phyloP scores from a whole-genome alignment of 2,329 filamentous ascomycete genomes.

The Hymenoscyphus infarciens region DNA sequence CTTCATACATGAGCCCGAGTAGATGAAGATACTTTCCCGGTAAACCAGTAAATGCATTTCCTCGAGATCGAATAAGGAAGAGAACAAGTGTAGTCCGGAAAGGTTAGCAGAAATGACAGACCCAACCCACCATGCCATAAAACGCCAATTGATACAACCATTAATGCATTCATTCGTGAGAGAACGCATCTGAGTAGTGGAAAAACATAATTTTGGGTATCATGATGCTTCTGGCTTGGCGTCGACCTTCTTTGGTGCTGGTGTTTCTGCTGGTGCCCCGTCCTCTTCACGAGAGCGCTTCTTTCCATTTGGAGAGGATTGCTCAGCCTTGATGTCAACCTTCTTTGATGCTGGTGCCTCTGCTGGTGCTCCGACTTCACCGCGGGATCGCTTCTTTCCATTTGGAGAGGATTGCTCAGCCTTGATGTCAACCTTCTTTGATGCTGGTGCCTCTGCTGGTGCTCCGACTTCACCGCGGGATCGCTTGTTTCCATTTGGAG shows the following conservation, averaged over 20 bases:
- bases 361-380: not conserved
- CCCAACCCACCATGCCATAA: conserved; percentile 9
- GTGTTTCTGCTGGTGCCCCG: conserved; percentile 38
- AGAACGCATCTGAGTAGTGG: conserved; percentile 4
- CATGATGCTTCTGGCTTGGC: conserved; percentile 30
- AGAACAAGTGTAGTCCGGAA: not conserved
- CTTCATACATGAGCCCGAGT: not conserved
- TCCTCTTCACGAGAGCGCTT: conserved; percentile 25
- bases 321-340: conserved; percentile 2
- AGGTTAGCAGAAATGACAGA: not conserved
- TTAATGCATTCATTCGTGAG: conserved; percentile 9
- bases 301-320: conserved; percentile 18
- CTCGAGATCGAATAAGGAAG: not conserved
- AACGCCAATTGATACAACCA: conserved; percentile 22
- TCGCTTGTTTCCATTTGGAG: conserved; percentile 7
- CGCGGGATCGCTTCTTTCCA: not conserved
- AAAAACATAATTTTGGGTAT: conserved; percentile 23
- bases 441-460: conserved; percentile 15
- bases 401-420: conserved; percentile 9
- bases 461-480: too few species aligned
- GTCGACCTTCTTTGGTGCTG: conserved; percentile 61
- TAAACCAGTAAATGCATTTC: not conserved
- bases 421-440: conserved; percentile 16
- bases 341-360: conserved; percentile 20
- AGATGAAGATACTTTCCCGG: not conserved